Conservation (phyloP, 176 grass and related monocot genomes). For the Triticum dicoccoides region DNA sequence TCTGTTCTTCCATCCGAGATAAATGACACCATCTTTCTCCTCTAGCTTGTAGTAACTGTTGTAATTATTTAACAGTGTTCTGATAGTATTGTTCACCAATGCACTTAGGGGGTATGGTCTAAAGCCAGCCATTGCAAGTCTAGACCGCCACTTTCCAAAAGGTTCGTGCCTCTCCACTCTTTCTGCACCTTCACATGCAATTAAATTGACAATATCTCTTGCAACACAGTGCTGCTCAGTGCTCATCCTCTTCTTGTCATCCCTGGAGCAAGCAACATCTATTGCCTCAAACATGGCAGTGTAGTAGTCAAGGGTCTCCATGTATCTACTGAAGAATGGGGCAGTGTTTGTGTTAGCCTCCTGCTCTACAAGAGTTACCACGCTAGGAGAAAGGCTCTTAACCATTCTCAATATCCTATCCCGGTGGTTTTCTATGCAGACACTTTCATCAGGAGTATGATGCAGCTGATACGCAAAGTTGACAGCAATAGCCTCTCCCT, state of each 20-base stretch:
- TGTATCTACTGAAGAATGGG: slow-evolving; percentile 74
- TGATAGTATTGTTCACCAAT: slow-evolving; percentile 55
- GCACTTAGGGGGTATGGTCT: slow-evolving; percentile 47
- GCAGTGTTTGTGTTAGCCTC: slow-evolving; percentile 82
- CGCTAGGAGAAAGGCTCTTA: slow-evolving; percentile 63
- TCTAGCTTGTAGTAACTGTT: slow-evolving; percentile 42
- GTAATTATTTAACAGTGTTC: slow-evolving; percentile 41
- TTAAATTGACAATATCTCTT: slow-evolving; percentile 79
- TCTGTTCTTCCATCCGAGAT: slow-evolving; percentile 64
- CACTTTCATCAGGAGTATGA: slow-evolving; percentile 81
- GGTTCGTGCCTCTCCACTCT: slow-evolving; percentile 59
- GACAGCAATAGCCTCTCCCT: slow-evolving; percentile 58
- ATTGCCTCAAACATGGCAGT: slow-evolving; percentile 72
- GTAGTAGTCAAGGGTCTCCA: slow-evolving; percentile 82
- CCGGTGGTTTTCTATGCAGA: slow-evolving; percentile 62
- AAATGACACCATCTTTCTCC: slow-evolving; percentile 48
- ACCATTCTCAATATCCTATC: slow-evolving; percentile 75
- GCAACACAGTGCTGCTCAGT: slow-evolving; percentile 85
- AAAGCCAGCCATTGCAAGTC: slow-evolving; percentile 58
- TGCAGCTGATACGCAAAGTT: slow-evolving; percentile 89
- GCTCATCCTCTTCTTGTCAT: slow-evolving; percentile 61
- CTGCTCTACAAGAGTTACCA: slow-evolving; percentile 76
- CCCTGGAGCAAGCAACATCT: slow-evolving; percentile 51
- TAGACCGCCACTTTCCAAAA: slow-evolving; percentile 61
- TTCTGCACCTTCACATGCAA: slow-evolving; percentile 81